These are phyloP conservation scores for Wallacemonas collosoma DNA, from an alignment of 208 protist genomes.

Conservation along the genomic window DNA sequence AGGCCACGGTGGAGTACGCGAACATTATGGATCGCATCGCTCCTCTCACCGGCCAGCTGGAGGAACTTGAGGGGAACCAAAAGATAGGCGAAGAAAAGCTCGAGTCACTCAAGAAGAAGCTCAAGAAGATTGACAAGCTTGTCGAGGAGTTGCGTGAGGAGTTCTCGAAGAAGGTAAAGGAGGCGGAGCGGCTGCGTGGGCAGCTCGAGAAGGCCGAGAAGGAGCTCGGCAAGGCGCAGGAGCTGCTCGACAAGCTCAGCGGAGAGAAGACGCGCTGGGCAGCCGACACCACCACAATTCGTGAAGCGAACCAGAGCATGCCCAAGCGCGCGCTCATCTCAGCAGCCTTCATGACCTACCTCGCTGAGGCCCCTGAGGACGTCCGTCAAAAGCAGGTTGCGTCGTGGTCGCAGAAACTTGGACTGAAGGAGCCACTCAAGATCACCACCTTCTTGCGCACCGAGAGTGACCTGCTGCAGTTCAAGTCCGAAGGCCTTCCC, in stretches of 20 bases:
- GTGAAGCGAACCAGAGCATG: slow-evolving; percentile 64
- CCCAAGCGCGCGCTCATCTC: slow-evolving; percentile 88
- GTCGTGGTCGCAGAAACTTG: slow-evolving; percentile 81
- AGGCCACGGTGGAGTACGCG: slow-evolving; percentile 96
- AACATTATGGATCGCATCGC: slow-evolving; percentile 92
- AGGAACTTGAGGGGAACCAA: slow-evolving; percentile 80
- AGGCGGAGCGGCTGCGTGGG: slow-evolving; percentile 90
- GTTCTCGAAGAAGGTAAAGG: slow-evolving; percentile 92
- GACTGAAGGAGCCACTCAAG: slow-evolving; percentile 5
- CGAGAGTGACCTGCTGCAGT: slow-evolving; percentile 94
- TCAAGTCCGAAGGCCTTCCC: slow-evolving; percentile 95
- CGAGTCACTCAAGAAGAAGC: slow-evolving; percentile 71
- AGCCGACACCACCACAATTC: slow-evolving; percentile 70
- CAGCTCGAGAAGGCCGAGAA: slow-evolving; percentile 89
- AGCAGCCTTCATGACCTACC: slow-evolving; percentile 94
- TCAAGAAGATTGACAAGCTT: slow-evolving; percentile 88
- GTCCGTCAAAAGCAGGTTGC: slow-evolving; percentile 62
- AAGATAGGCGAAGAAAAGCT: slow-evolving; percentile 80
- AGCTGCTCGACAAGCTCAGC: slow-evolving; percentile 94
- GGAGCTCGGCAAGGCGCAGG: slow-evolving; percentile 89
- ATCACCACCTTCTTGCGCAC: slow-evolving; percentile 91
- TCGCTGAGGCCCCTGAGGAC: slow-evolving; percentile 86
- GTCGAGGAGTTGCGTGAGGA: slow-evolving; percentile 83
- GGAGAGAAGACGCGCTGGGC: slow-evolving; percentile 96
- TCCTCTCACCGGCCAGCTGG: slow-evolving; percentile 86